Base-by-base conservation (phyloP, 2,329 filamentous ascomycete genomes). In the Ceratocystis ficicola region DNA sequence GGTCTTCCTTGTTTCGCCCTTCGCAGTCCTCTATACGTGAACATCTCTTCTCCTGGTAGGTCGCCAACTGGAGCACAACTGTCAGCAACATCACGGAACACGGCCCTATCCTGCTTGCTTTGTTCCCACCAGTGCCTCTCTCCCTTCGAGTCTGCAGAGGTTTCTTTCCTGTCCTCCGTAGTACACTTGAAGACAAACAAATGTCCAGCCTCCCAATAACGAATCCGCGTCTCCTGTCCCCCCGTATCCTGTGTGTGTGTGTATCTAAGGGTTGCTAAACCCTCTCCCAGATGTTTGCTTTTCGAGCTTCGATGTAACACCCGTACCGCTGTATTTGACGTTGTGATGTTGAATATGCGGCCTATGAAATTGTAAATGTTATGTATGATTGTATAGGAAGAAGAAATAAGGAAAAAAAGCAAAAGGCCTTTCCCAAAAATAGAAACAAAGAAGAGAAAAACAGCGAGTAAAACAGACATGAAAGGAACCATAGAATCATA, bases 341-440 rank as follows among this genome's bases (percentile, higher is more conserved):
- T 25, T 52, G 25, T 52, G 48, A 52, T 52, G 25, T 28, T 28
- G 2, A n/a, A 25, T 52, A 28, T 52, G 48, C 36, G 4, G 5
- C 48, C 48, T 52, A 52, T 52, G 48, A 52, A 41, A 15, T 52
- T 25, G 48, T 52, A 52, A 52, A 36, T 36, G 55, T 32, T 36
- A 36, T 30, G 17, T 17, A 12, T 59, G 15, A 8, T n/a, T 36
- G 30, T 32, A n/a, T 59, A 36, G 5, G 28, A 30, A 59, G 17
- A 22, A 20, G 55, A 59, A 32, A 59, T 32, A 59, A 36, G 8
- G n/a, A 59, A 59, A 7, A 30, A 28, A 63, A n/a, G 41, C 2
- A 5, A 32, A 41, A 36, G 3, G 12, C n/a, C 12, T 62, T 41
- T 48, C 15, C 28, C 30, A n/a, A 50, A 32, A 52, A 17, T 30